phyloP scores from a whole-genome alignment of 129 eudicot genomes.

The Logfia minima region DNA sequence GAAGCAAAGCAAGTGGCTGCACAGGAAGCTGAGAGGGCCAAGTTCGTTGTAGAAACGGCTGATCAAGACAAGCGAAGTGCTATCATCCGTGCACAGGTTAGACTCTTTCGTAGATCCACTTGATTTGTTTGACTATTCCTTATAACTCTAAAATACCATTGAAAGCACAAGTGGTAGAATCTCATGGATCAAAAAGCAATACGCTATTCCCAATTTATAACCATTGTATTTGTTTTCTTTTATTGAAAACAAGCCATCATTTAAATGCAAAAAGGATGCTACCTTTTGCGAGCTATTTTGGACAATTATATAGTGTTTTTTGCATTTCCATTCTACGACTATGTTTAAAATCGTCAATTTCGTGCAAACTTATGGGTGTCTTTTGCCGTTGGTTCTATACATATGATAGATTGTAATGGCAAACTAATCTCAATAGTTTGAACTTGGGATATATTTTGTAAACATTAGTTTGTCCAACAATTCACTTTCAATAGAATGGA shows the following conservation, averaged over 20 bases:
- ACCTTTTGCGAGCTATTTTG: background rate
- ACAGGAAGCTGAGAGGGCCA: conserved; percentile 67
- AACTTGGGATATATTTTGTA: background rate
- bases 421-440: background rate
- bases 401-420: background rate
- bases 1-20: conserved; percentile 72
- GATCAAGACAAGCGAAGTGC: conserved; percentile 63
- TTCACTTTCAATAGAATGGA: background rate
- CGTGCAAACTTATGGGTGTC: background rate
- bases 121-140: background rate
- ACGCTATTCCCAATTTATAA: background rate
- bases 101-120: background rate
- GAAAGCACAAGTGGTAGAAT: background rate
- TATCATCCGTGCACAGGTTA: conserved; percentile 59
- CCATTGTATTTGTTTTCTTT: background rate
- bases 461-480: background rate
- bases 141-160: background rate
- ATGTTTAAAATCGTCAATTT: background rate
- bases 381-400: background rate
- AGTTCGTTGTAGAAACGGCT: conserved; percentile 62
- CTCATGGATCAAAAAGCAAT: background rate
- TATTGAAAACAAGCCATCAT: background rate
- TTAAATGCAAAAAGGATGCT: background rate
- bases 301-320: background rate
- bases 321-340: background rate